These are phyloP conservation scores for Leccinum fallax DNA, from an alignment of 1,284 basidiomycete genomes.

Conservation along the genomic window DNA sequence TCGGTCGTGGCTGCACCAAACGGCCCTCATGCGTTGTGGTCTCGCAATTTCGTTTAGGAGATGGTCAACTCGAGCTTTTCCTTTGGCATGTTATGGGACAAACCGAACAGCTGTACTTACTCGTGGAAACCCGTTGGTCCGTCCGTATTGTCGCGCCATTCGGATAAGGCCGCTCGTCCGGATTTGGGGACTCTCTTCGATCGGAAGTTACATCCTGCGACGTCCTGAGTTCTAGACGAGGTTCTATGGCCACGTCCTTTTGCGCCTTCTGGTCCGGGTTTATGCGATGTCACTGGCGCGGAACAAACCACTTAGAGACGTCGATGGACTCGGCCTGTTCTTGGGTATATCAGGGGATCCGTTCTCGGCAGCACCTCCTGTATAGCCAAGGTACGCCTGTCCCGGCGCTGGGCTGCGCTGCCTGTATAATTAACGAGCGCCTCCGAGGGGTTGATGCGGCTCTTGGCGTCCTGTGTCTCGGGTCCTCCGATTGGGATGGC, in stretches of 20 bases:
- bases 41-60: conserved; percentile 40
- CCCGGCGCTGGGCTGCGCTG: conserved; percentile 3
- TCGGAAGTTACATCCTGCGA: conserved; percentile 15
- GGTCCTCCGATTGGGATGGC: conserved; percentile 2
- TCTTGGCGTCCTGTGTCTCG: conserved; percentile 14
- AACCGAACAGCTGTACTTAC: conserved; percentile 43
- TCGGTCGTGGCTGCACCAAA: conserved; percentile 44
- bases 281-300: conserved; percentile 9
- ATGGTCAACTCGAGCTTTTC: conserved; percentile 43
- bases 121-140: conserved; percentile 42
- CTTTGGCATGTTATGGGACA: conserved; percentile 42
- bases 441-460: conserved; percentile 8
- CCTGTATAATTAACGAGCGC: conserved; percentile 13
- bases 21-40: conserved; percentile 49
- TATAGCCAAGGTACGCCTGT: conserved; percentile 22
- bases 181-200: conserved; percentile 28
- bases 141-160: conserved; percentile 33
- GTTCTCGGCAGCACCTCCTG: background rate
- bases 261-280: conserved; percentile 16
- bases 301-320: conserved; percentile 5
- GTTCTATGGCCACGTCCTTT: conserved; percentile 7
- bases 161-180: conserved; percentile 35
- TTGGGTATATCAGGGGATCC: conserved; percentile 9
- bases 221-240: conserved; percentile 26
- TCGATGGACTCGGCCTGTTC: background rate